Evolutionary conservation across 2,329 filamentous ascomycete genomes (phyloP).

Genomic region (Dothideomycetes sp.): DNA sequence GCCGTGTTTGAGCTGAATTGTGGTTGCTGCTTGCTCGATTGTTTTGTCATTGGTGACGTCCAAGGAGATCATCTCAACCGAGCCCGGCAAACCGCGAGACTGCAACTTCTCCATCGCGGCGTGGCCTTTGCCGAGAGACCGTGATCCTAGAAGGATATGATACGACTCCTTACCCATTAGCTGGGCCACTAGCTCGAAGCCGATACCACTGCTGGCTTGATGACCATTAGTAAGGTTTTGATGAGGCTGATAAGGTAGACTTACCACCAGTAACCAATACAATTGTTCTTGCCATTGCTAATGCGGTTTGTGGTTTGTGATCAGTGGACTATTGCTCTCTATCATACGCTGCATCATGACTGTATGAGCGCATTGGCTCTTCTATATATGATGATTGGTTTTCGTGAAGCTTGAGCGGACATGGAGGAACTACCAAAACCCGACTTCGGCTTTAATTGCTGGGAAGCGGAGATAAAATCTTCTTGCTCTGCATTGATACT

Average conservation of each 20-base stretch:
- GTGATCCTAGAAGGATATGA: slow-evolving; percentile 29
- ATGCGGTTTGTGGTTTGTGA: too few species aligned
- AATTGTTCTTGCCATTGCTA: slow-evolving; percentile 18
- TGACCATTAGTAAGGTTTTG: neutral
- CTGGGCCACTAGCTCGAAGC: slow-evolving; percentile 30
- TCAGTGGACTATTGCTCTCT: too few species aligned
- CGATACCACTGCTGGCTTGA: slow-evolving; percentile 34
- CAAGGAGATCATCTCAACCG: slow-evolving; percentile 14
- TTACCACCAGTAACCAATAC: slow-evolving; percentile 25
- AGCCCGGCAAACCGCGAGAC: slow-evolving; percentile 10
- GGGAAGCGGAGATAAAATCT: too few species aligned
- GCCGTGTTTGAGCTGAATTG: slow-evolving; percentile 13
- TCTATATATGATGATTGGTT: too few species aligned
- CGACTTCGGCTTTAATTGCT: too few species aligned
- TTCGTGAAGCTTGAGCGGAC: too few species aligned
- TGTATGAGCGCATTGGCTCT: too few species aligned
- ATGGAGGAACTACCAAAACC: too few species aligned
- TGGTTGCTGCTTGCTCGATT: slow-evolving; percentile 13
- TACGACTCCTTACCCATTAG: slow-evolving; percentile 22
- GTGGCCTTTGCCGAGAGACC: slow-evolving; percentile 26
- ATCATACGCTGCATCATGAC: too few species aligned
- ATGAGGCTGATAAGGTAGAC: neutral
- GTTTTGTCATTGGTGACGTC: slow-evolving; percentile 15
- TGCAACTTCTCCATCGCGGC: slow-evolving; percentile 17
- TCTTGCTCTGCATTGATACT: too few species aligned